phyloP scores from a whole-genome alignment of 208 protist species.

The Leishmania martiniquensis region DNA sequence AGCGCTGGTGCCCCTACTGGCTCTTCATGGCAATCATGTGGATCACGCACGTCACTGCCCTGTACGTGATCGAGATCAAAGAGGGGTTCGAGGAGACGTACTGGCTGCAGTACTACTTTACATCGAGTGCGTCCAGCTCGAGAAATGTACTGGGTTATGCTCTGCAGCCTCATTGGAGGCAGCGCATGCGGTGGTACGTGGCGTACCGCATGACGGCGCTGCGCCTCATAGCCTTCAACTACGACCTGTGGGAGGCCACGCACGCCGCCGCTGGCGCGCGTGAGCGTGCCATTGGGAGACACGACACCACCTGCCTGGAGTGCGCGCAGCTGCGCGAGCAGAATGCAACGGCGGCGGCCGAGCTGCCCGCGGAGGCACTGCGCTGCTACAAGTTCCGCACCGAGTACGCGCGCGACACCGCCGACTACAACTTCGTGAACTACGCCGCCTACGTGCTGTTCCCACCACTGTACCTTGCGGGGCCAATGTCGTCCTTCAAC shows the following conservation, averaged over 20 bases:
- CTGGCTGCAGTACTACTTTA: constrained; percentile 26
- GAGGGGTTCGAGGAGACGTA: constrained; percentile 32
- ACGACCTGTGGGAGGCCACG: constrained; percentile 55
- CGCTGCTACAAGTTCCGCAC: constrained; percentile 66
- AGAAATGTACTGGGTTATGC: constrained; percentile 4
- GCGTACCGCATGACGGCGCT: constrained; percentile 79
- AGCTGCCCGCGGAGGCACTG: constrained; percentile 20
- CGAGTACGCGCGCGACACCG: constrained; percentile 42
- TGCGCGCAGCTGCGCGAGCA: constrained; percentile 38
- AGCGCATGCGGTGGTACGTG: constrained; percentile 58
- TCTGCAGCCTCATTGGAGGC: constrained; percentile 8
- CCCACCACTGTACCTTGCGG: constrained; percentile 88
- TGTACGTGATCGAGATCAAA: constrained; percentile 38
- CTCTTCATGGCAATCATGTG: constrained; percentile 63
- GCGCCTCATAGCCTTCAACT: constrained; percentile 85
- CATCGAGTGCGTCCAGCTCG: not conserved
- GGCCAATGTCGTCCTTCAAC: constrained; percentile 91
- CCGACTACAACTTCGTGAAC: constrained; percentile 75
- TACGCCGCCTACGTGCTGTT: constrained; percentile 92
- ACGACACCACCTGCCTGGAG: constrained; percentile 36
- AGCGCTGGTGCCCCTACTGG: constrained; percentile 42
- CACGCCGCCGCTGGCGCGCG: constrained; percentile 17
- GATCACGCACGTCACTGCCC: constrained; percentile 35
- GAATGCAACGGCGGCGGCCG: constrained; percentile 8
- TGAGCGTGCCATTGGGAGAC: constrained; percentile 33